Evolutionary conservation across 2,329 filamentous ascomycete genomes (phyloP).

Genomic region (Penicillium sp.): DNA sequence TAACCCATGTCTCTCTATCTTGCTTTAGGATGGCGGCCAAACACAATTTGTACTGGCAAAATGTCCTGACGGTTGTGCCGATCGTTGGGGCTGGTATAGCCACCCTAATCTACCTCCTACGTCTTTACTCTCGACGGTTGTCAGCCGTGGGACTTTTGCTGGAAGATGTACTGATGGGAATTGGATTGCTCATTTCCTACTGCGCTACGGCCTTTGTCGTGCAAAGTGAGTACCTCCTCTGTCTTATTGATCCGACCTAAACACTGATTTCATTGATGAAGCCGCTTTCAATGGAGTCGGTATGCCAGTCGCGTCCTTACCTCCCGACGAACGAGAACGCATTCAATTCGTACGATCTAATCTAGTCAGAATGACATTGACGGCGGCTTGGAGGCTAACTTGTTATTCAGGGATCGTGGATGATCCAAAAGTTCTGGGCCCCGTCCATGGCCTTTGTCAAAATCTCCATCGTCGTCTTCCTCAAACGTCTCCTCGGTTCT

Average conservation of each 20-base stretch:
- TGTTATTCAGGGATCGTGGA: conserved; percentile 18
- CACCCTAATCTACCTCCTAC: conserved; percentile 17
- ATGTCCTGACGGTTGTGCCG: conserved; percentile 18
- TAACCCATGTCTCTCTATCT: background rate
- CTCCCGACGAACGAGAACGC: background rate
- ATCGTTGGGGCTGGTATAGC: conserved; percentile 16
- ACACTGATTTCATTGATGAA: background rate
- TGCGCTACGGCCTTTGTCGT: conserved; percentile 8
- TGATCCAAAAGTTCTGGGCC: conserved; percentile 24
- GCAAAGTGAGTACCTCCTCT: background rate
- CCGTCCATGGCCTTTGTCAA: conserved; percentile 20
- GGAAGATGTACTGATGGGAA: conserved; percentile 21
- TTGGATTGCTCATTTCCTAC: conserved; percentile 18
- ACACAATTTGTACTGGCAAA: conserved; percentile 10
- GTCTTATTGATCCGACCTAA: background rate
- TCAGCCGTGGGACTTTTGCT: conserved; percentile 2
- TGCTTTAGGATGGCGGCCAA: background rate
- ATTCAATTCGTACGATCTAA: conserved; percentile 8
- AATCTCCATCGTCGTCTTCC: conserved; percentile 21
- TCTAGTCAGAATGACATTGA: background rate
- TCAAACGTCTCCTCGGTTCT: conserved; percentile 16
- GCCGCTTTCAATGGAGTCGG: background rate
- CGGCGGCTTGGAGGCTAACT: background rate
- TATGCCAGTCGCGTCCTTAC: background rate
- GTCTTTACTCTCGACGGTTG: conserved; percentile 16